Evolutionary conservation across 441 rosid species (phyloP), one percentile per base, ranked within the genome.

Genomic region (Gossypium schwendimanii): DNA sequence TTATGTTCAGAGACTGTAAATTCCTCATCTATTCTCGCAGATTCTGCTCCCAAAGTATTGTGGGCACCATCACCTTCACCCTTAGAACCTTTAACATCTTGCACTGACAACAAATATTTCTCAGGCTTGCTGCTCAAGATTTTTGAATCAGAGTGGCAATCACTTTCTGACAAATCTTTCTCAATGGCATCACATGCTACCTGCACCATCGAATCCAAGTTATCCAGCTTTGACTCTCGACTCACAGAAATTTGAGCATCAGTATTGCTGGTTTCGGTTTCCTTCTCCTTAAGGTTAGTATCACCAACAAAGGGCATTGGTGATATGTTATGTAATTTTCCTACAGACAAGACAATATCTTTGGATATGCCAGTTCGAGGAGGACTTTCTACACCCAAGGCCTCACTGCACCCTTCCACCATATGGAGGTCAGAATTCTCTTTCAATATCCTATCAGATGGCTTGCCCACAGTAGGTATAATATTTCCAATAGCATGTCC

Each of bases 341-440:
- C 71, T 66, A 47, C 54, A 61, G 65, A 54, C 31, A 74, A 36
- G 36, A 75, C 75, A 24, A 70, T 71, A 68, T 78, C 70, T 72
- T 77, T 80, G 76, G 58, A 59, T 73, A 64, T 69, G 62, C 62
- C 62, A 55, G 69, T 80, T 63, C 70, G 80, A 6, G 68, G 23
- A 69, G 69, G 65, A 69, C 39, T 33, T 20, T 68, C 55, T 41
- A 59, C 50, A 72, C 73, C 28, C 63, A 62, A 60, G 64, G 45
- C 74, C 76, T 82, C 77, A 12, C 66, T 84, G 64, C 75, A 77
- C 76, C 71, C 79, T 82, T 84, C 86, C 44, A 75, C 73, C 18
- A 47, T 57, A 45, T 66, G 69, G 71, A 71, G 74, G 67, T 82
- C 84, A 26, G 84, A 73, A 77, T 71, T 80, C 71, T 20, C 81